Evolutionary conservation across 345 rosid species (phyloP).

Genomic region (Citrus hindsii): DNA sequence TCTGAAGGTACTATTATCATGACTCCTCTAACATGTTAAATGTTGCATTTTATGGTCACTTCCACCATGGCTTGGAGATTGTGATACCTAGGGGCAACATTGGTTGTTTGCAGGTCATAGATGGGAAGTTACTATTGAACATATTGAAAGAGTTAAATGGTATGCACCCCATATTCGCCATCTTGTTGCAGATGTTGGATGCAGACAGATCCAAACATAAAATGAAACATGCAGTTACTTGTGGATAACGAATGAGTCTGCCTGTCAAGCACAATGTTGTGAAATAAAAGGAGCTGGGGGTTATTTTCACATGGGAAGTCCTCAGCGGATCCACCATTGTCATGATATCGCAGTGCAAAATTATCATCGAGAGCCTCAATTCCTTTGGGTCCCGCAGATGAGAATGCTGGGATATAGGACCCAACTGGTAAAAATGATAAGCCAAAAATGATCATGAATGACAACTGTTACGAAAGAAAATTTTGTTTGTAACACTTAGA

Average conservation of each 20-base stretch:
- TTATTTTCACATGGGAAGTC: background rate
- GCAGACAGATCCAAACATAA: constrained; percentile 31
- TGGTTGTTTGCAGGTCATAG: constrained; percentile 45
- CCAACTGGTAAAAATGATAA: background rate
- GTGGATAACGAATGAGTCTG: background rate
- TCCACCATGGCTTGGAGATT: background rate
- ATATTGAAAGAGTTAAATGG: constrained; percentile 91
- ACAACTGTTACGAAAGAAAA: background rate
- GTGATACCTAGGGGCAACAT: background rate
- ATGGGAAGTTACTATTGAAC: constrained; percentile 74
- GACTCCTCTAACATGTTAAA: background rate
- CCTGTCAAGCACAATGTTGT: background rate
- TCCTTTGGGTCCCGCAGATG: background rate
- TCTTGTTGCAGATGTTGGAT: constrained; percentile 80
- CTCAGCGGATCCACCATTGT: background rate
- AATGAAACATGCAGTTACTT: background rate
- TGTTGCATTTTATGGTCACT: background rate
- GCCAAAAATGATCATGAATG: background rate
- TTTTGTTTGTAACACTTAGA: background rate
- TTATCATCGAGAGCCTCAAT: background rate
- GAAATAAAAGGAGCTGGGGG: background rate
- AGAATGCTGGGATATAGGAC: background rate
- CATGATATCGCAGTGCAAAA: background rate
- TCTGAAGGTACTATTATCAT: constrained; percentile 56
- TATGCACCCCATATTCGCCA: constrained; percentile 92